Evolutionary conservation across 176 grass and related monocot genomes (phyloP).

Genomic region (Triticum turgidum): DNA sequence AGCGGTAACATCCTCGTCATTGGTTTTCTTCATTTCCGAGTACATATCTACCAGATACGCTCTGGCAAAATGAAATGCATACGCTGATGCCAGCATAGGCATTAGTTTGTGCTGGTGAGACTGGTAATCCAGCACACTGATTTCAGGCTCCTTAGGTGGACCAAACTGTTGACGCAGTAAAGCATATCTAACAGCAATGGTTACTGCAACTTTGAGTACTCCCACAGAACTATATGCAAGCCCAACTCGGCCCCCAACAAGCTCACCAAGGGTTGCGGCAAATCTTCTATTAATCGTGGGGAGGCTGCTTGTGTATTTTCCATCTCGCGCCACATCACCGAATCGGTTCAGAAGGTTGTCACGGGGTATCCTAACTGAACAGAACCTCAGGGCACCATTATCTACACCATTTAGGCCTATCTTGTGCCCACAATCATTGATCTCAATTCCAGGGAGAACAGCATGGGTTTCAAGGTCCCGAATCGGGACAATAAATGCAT

Average conservation of each 20-base stretch:
- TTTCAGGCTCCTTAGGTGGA: slow-evolving; percentile 82
- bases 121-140: slow-evolving; percentile 91
- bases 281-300: slow-evolving; percentile 89
- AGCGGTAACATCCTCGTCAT: slow-evolving; percentile 71
- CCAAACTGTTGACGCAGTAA: slow-evolving; percentile 95
- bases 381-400: slow-evolving; percentile 87
- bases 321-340: slow-evolving; percentile 84
- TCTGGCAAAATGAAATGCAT: slow-evolving; percentile 92
- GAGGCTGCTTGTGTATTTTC: slow-evolving; percentile 93
- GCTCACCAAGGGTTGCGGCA: slow-evolving; percentile 92
- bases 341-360: slow-evolving; percentile 98
- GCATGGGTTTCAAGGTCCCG: slow-evolving; percentile 73
- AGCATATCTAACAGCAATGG: slow-evolving; percentile 89
- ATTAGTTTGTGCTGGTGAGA: slow-evolving; percentile 96
- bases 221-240: slow-evolving; percentile 84
- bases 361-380: slow-evolving; percentile 76
- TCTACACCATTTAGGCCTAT: slow-evolving; percentile 97
- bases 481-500: slow-evolving; percentile 89
- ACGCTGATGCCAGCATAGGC: slow-evolving; percentile 91
- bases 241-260: slow-evolving; percentile 84
- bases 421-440: slow-evolving; percentile 97
- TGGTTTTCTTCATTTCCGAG: slow-evolving; percentile 88
- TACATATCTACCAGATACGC: slow-evolving; percentile 70
- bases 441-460: slow-evolving; percentile 91
- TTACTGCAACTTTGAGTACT: slow-evolving; percentile 85